phyloP scores from a whole-genome alignment of 176 grass and related monocot genomes.

The barley (Hordeum vulgare) region DNA sequence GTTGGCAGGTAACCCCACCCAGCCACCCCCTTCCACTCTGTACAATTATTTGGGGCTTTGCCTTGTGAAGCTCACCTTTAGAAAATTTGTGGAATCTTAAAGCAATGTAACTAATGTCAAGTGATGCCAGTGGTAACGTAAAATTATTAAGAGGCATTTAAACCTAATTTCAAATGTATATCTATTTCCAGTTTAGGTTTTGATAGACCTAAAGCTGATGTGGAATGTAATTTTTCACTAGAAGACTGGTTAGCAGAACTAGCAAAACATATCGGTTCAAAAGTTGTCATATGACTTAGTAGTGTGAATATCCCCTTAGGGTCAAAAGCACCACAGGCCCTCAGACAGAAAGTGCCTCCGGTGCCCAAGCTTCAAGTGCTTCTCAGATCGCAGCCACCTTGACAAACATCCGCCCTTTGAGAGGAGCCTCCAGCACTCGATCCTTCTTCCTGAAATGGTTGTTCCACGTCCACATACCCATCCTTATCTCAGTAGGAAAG shows the following conservation, averaged over 20 bases:
- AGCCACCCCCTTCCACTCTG: neutral
- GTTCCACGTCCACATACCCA: neutral
- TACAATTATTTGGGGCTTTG: neutral
- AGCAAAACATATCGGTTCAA: neutral
- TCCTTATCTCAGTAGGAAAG: neutral
- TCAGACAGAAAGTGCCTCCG: neutral
- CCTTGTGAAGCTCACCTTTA: neutral
- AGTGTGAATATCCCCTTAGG: neutral
- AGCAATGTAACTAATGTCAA: neutral
- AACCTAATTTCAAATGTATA: neutral
- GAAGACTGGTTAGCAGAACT: neutral
- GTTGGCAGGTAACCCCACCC: slow-evolving; percentile 61
- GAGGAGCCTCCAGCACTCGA: neutral
- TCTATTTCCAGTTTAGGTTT: neutral
- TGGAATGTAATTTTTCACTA: neutral
- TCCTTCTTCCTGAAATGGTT: neutral
- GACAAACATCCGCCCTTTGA: neutral
- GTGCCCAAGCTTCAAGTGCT: neutral
- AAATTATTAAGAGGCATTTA: neutral
- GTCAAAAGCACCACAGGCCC: neutral
- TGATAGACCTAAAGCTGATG: neutral
- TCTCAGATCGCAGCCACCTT: no score
- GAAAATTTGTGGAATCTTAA: neutral
- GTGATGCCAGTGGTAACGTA: neutral
- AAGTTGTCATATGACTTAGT: neutral